phyloP scores from a whole-genome alignment of 208 protist species.

The Crithidia fasciculata region DNA sequence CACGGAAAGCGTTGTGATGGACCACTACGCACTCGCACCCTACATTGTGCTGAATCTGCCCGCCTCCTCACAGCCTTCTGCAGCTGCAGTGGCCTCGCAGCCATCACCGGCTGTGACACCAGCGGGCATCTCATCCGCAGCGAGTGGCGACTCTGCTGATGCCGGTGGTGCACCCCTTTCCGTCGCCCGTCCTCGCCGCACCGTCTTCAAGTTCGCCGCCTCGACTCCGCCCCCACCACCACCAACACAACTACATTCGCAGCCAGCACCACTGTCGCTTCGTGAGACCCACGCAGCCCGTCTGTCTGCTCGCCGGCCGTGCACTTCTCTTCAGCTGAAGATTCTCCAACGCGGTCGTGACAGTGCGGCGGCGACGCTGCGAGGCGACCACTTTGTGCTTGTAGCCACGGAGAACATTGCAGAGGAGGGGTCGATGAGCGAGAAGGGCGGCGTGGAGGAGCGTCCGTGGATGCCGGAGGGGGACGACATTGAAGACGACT shows the following conservation, averaged over 20 bases:
- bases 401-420: conserved; percentile 11
- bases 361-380: conserved; percentile 13
- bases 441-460: conserved; percentile 6
- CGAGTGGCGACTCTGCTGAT: too few species aligned
- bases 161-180: background rate
- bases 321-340: conserved; percentile 27
- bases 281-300: too few species aligned
- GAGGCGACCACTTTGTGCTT: conserved; percentile 12
- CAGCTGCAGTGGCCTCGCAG: too few species aligned
- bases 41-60: conserved; percentile 61
- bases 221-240: background rate
- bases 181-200: conserved; percentile 24
- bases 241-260: background rate
- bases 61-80: too few species aligned
- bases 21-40: conserved; percentile 69
- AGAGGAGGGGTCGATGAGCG: conserved; percentile 2
- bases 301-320: background rate
- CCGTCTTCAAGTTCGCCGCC: conserved; percentile 39
- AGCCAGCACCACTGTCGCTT: too few species aligned
- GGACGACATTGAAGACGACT: conserved; percentile 29
- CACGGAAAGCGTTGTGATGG: conserved; percentile 50
- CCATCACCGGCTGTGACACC: too few species aligned
- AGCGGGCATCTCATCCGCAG: too few species aligned
- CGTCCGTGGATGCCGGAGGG: conserved; percentile 29
- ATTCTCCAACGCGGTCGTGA: conserved; percentile 29